A percentile compares a stretch with the other conserved stretches of the same genome.
These are phyloP conservation scores for Schoenoplectus triqueter DNA, from an alignment of 202 grass and related monocot genomes.

Conservation along the genomic window DNA sequence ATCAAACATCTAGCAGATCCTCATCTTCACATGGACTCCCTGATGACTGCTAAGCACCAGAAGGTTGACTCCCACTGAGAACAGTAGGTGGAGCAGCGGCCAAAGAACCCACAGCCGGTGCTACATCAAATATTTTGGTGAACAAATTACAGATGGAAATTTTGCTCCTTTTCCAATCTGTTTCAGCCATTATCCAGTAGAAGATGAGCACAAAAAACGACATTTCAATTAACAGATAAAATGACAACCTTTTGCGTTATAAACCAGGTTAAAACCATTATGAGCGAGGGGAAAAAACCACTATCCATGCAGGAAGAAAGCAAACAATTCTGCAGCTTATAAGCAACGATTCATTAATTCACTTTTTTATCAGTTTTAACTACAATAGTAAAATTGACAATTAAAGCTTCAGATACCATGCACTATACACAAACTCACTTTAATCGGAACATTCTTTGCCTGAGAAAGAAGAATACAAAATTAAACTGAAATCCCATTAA, in stretches of 20 bases:
- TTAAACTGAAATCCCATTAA: constrained; percentile 17
- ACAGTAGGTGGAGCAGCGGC: too few species aligned
- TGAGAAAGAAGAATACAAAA: constrained; percentile 26
- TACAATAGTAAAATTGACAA: not conserved
- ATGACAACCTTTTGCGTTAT: not conserved
- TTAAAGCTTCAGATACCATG: not conserved
- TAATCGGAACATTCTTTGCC: constrained; percentile 14
- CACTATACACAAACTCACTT: constrained; percentile 26
- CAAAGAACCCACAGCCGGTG: too few species aligned
- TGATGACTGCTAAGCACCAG: too few species aligned
- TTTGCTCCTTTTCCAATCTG: not conserved
- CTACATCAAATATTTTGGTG: not conserved
- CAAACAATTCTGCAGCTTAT: not conserved
- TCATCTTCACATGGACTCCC: too few species aligned
- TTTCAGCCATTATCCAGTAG: not conserved
- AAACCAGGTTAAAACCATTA: too few species aligned
- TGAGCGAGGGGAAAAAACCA: not conserved
- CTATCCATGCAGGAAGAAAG: constrained; percentile 8
- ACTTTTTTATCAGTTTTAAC: not conserved
- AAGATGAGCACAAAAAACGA: not conserved
- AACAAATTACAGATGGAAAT: too few species aligned
- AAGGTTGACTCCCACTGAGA: too few species aligned
- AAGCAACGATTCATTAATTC: too few species aligned
- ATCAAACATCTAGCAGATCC: too few species aligned
- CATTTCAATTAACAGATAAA: not conserved